Base-by-base conservation (phyloP, 805 yeast genomes). In the Schizosaccharomyces lindneri region DNA sequence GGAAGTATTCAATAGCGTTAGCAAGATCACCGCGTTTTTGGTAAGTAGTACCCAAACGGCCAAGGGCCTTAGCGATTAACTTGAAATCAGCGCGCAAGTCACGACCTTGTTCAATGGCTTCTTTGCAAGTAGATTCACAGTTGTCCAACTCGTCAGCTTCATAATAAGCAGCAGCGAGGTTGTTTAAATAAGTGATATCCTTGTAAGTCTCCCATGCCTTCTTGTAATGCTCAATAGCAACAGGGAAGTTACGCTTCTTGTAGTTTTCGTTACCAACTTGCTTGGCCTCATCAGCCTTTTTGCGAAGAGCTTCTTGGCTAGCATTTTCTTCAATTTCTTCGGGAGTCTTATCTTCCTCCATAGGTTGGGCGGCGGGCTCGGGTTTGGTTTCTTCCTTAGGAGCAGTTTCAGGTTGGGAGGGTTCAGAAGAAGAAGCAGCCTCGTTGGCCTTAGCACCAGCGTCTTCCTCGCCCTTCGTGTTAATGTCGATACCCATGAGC, bases 131-230 rank as follows among this genome's bases (percentile, higher is more conserved):
- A 63, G 77, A 73, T 65, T 93, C 85, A 51, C 95, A 89, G 11
- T 82, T 73, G 63, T 88, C 95, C 68, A 79, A 85, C 69, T 88
- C 96, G 64, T 93, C 95, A 72, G 89, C 87, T 75, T 93, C 99
- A 70, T 74, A 93, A 74, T 93, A 95, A 43, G 98, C 99, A 63
- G 99, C 97, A 48, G 98, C 93, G 69, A 94, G 82, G 78, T 93
- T 93, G 77, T 94, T 93, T 71, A 93, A 78, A 71, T 85, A 93
- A 0, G 97, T 90, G 69, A 90, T 87, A 70, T 93, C 97, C 69
- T 82, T 79, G 73, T 76, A 73, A 24, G 81, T 71, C 43, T 82
- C 84, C 85, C 87, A 93, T 1, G 99, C 99, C 70, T 82, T 79
- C 70, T 85, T 76, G 74, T 93, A 93, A 64, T 81, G 76, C 63